Base-by-base conservation (phyloP, 148 eudicot genomes). In the Salicornia ramosissima region DNA sequence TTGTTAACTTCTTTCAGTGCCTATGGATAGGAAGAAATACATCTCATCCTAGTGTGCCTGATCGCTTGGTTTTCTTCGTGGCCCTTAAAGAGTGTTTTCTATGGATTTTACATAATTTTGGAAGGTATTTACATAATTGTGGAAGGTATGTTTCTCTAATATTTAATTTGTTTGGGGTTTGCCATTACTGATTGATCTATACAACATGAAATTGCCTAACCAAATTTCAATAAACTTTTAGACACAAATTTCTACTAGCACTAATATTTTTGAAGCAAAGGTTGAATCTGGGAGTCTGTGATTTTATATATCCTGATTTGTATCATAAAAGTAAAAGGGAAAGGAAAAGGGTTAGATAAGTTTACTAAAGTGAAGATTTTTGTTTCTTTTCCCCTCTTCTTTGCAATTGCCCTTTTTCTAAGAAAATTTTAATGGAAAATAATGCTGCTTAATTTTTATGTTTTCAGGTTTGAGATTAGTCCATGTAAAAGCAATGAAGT, bases 1-100 rank as follows among this genome's bases (percentile, higher is more conserved):
- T 93, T 71, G 69, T 84, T 68, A 92, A 90, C 21, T 87, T 90
- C 81, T 94, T 90, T 71, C 85, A 79, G 79, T 80, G 76, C 70
- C 77, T 94, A 21, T 94, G 98, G 98, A 83, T 82, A 16, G 98
- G 98, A 68, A 88, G 86, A 79, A 80, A 74, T 67, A 75, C 80
- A 47, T 83, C 81, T 47, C 83, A 83, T 68, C 82, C 92, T 46
- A 77, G 75, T 56, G 71, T 63, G 78, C 81, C 83, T 70, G 92
- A 92, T 74, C 83, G 70, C 53, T 31, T 70, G 65, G 81, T 90
- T 75, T 85, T 94, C 77, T 90, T 88, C 58, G 70, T 51, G 70
- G 90, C 97, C 75, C 59, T 84, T 51, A 84, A 85, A 83, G 97
- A 94, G 71, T 88, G 97, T 77, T 86, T 87, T 46, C 68, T 87